Evolutionary conservation across 306 rosid species (phyloP), one percentile per base, ranked within the genome.

Genomic region (Pterocarpus santalinus): DNA sequence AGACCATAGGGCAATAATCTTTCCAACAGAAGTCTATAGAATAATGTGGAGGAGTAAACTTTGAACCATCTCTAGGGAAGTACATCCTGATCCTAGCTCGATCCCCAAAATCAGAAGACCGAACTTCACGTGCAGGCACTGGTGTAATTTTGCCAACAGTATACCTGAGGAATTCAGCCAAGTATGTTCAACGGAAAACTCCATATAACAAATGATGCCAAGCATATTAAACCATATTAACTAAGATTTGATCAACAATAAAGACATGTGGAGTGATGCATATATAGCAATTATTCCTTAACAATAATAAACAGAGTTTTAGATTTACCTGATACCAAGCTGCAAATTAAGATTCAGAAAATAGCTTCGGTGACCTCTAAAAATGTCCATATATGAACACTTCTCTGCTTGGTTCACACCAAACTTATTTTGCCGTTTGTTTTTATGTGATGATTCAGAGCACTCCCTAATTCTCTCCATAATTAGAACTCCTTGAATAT

Each of bases 1-100:
- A 94, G 72, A 94, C 98, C 97, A 94, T 94, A 41, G 98, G 97
- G 74, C 98, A 92, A 81, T 94, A 94, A 73, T 94, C 98, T 85
- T 94, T 94, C 98, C 98, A 94, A 77, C 82, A 79, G 80, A 94
- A 94, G 87, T 92, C 90, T 10, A 90, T 53, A 36, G 98, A 94
- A 77, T 51, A 63, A 76, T 94, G 98, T 4, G 97, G 90, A 78
- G 98, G 98, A 70, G 97, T 94, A 72, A 88, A 88, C 75, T 88
- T 91, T 62, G 98, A 90, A 62, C 98, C 98, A 72, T 75, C 89
- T 75, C 79, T 80, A 15, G 98, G 98, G 75, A 94, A 94, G 86
- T 84, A 88, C 94, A 92, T 91, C 78, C 90, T 87, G 80, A 94
- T 94, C 82, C 98, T 87, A 41, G 98, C 98, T 81, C 86, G 89